Conservation (phyloP, 2,329 filamentous ascomycete genomes). For the Sporothrix euskadiensis region DNA sequence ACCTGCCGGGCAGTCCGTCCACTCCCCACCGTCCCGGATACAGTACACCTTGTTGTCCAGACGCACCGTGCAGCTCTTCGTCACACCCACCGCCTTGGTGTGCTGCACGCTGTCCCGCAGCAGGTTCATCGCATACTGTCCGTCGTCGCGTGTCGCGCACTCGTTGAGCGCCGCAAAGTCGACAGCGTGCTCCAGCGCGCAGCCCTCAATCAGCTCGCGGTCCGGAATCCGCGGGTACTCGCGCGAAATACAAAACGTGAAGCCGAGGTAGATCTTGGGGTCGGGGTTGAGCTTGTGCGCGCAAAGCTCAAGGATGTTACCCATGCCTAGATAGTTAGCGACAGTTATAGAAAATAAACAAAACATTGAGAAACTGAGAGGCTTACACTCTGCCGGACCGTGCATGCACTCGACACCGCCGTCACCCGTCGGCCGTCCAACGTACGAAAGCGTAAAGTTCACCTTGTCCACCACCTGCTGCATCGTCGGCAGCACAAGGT, state of each 20-base stretch:
- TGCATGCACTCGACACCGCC: constrained; percentile 88
- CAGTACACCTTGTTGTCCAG: constrained; percentile 80
- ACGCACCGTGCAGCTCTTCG: constrained; percentile 74
- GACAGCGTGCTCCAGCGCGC: constrained; percentile 86
- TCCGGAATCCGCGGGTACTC: constrained; percentile 78
- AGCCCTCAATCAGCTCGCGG: constrained; percentile 76
- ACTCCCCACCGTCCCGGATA: constrained; percentile 74
- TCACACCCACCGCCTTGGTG: constrained; percentile 63
- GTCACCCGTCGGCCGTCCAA: constrained; percentile 76
- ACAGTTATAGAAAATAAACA: not conserved
- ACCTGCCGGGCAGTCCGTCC: constrained; percentile 75
- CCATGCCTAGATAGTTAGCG: constrained; percentile 56
- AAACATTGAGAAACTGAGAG: not conserved
- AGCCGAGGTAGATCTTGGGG: constrained; percentile 85
- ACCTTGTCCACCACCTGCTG: constrained; percentile 78
- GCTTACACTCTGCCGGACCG: constrained; percentile 73
- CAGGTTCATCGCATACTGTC: constrained; percentile 67
- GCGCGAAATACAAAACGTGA: constrained; percentile 83
- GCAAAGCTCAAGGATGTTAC: constrained; percentile 93
- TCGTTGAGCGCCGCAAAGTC: constrained; percentile 78
- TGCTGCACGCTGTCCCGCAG: constrained; percentile 67
- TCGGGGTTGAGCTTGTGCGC: constrained; percentile 79
- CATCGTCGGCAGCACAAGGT: constrained; percentile 85
- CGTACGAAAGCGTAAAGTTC: constrained; percentile 87
- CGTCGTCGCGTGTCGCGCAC: constrained; percentile 76